Evolutionary conservation across 768 basidiomycete species (phyloP), one percentile per base, ranked within the genome.

Genomic region (Amanita thiersii): DNA sequence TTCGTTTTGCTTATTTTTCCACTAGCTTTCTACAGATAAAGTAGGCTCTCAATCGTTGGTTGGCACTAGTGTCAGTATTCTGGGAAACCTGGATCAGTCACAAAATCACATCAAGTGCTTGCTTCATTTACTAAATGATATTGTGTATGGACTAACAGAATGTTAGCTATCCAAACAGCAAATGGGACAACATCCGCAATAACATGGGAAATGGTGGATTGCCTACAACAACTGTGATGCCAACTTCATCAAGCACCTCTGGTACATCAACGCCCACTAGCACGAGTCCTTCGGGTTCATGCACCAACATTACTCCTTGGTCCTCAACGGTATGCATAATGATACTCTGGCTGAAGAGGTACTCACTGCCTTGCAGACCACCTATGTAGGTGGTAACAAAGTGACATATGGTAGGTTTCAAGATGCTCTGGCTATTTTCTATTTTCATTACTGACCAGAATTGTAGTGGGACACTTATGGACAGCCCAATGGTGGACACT

Each of bases 141-240:
- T 23, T 45, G 18, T 36, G 17, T 32, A 19, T 18, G 8, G n/a
- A n/a, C n/a, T n/a, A n/a, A n/a, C n/a, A n/a, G n/a, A n/a, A n/a
- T n/a, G n/a, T n/a, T 47, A 81, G 77, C 53, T 83, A 64, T 60
- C 81, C 81, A 5, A 64, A 73, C 51, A 81, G 79, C 60, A 76
- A 77, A 51, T 86, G 75, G 73, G 76, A 77, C 56, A 85, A 85
- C 56, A 70, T 85, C 50, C 69, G 70, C 18, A 72, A 60, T 56
- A 80, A 80, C 58, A 81, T 85, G 72, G 72, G 67, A 15, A 45
- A 47, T 37, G 46, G 48, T 8, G 46, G 12, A 37, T 52, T 6
- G 28, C 47, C 5, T 30, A 33, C 54, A 21, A 48, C 57, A n/a
- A 46, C 57, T 2, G 47, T 53, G 17, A 18, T 44, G 30, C 34